Evolutionary conservation across 768 basidiomycete genomes (phyloP), one percentile per base, ranked within the genome.

Genomic region (Porphyrellus cyaneotinctus): DNA sequence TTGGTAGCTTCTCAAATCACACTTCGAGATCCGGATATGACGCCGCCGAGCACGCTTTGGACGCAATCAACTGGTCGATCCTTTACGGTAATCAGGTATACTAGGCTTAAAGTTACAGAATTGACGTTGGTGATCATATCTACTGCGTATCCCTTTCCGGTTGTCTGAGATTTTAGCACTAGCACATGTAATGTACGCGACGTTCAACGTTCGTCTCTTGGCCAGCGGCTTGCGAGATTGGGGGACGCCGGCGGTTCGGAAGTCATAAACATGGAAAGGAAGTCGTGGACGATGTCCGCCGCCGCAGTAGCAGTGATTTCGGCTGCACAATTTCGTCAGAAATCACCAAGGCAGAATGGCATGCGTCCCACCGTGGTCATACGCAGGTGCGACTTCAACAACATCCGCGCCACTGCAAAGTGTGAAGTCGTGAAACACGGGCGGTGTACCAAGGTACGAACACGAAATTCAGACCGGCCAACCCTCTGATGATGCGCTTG

Each of bases 381-480:
- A 65, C 24, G 65, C 62, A 20, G 64, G 64, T 15, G 64, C 59
- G 23, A 64, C 64, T 41, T 66, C 64, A 38, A 64, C 63, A 13
- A 64, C 28, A 20, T 64, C 63, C 11, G 58, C 64, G 6, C 63
- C 63, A 37, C 63, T 64, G 32, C 12, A 45, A 48, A 42, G n/a
- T 12, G 43, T 46, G 24, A 51, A 42, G 22, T 47, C 37, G 11
- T 45, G 44, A 47, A 50, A 48, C 15, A 31, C 23, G 26, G 1
- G 4, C 0, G 6, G 31, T 18, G 3, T 17, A 20, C 33, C 22
- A 18, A n/a, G 24, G 30, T 24, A 54, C 58, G 43, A 72, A 89
- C 88, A 91, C 82, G 51, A 91, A 83, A 64, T 91, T 89, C 31
- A 93, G 71, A 6, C 88, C 88, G 2, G 80, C 80, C 13, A 92